Evolutionary conservation across 805 yeast species (phyloP), one percentile per base, ranked within the genome.

Genomic region (Candida jianshihensis): DNA sequence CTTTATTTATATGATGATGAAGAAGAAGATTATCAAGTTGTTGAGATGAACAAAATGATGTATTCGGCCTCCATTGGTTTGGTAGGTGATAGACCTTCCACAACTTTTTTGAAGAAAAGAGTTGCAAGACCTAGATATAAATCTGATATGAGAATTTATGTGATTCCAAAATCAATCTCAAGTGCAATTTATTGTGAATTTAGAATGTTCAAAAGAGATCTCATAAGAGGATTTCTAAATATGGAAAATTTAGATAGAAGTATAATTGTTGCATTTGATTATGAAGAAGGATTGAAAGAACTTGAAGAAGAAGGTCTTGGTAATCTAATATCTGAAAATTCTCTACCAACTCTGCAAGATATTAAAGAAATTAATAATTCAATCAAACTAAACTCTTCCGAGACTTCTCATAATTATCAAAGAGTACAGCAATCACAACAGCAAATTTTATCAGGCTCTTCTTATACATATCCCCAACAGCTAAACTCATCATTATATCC

Each of bases 81-180:
- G 21, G 43, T 48, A 2, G 67, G 67, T 19, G 73, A 70, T 33
- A 55, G 61, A 22, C 72, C 76, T 2, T 58, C 66, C 19, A 66
- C 75, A 27, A 55, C 69, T 4, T 76, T 72, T 47, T 55, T 77
- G 34, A 77, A 77, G 53, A 73, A 73, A 40, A 61, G 70, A 18
- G 68, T 75, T 24, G 81, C 81, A 12, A 59, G 81, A 44, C 83
- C 83, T 11, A 54, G 83, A 24, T 77, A 77, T 53, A 77, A 77
- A 49, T 63, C 74, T 5, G 73, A 72, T 43, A 77, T 77, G 83
- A 71, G 74, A 49, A 69, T 76, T n/a, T 76, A 70, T 53, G 45
- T 77, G 15, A 56, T 76, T 6, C 79, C 80, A 4, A 56, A 64
- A 19, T 47, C 52, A 13, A 39, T 50, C 6, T 49, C 61, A 36